A percentile compares a stretch with the other conserved stretches of the same genome.
Conservation (phyloP, 2,329 filamentous ascomycete genomes). For the Ambrosiella beaveri region DNA sequence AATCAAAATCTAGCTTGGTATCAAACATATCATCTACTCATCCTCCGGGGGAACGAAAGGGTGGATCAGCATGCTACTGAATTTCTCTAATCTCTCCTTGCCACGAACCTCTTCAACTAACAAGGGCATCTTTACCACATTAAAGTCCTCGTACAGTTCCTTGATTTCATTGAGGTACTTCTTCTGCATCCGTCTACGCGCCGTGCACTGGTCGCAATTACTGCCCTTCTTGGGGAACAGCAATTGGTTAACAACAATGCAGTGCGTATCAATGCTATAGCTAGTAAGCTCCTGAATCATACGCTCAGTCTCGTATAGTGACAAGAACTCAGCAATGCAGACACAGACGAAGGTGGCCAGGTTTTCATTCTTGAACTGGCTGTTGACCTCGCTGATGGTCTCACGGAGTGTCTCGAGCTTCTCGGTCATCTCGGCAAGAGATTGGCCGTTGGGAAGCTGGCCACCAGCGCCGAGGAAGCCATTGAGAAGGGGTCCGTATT, state of each 20-base stretch:
- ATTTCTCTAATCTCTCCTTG: slow-evolving; percentile 83
- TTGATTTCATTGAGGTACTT: slow-evolving; percentile 98
- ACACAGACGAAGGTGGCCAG: slow-evolving; percentile 97
- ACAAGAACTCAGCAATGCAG: slow-evolving; percentile 93
- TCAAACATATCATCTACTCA: slow-evolving; percentile 6
- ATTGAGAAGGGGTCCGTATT: slow-evolving; percentile 93
- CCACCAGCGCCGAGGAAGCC: slow-evolving; percentile 68
- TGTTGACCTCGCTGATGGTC: slow-evolving; percentile 90
- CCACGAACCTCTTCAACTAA: slow-evolving; percentile 90
- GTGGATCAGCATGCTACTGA: slow-evolving; percentile 66
- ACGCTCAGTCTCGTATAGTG: slow-evolving; percentile 93
- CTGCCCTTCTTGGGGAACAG: slow-evolving; percentile 77
- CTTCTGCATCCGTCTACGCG: slow-evolving; percentile 93
- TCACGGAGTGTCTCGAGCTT: slow-evolving; percentile 88
- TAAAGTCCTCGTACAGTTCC: slow-evolving; percentile 89
- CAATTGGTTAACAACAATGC: slow-evolving; percentile 95
- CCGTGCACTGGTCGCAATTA: slow-evolving; percentile 87
- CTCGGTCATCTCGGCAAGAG: slow-evolving; percentile 75
- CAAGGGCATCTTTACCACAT: slow-evolving; percentile 95
- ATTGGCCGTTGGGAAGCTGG: slow-evolving; percentile 74
- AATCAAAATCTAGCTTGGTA: too few relatives aligned
- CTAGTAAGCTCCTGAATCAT: slow-evolving; percentile 96
- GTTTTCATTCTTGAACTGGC: slow-evolving; percentile 92
- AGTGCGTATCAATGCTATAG: slow-evolving; percentile 91
- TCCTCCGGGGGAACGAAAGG: slow-evolving; percentile 50